A percentile compares a stretch with the other conserved stretches of the same genome.
These are phyloP conservation scores for Acacia acuminata DNA, from an alignment of 306 rosid species.

Conservation along the genomic window DNA sequence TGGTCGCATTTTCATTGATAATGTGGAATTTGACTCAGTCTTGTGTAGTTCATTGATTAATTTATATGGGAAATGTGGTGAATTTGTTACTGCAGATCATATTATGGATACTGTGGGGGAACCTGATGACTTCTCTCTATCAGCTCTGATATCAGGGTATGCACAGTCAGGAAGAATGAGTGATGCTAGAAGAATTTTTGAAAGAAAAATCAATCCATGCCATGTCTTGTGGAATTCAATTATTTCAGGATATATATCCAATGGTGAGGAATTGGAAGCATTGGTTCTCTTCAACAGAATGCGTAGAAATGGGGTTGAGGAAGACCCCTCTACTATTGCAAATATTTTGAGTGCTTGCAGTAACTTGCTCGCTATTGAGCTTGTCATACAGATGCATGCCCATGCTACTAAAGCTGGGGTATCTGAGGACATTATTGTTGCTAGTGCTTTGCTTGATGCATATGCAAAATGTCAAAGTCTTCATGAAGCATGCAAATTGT, in stretches of 20 bases:
- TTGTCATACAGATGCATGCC: constrained; percentile 60
- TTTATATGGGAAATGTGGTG: constrained; percentile 74
- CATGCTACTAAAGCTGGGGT: constrained; percentile 60
- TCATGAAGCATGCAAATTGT: constrained; percentile 70
- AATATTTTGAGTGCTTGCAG: constrained; percentile 61
- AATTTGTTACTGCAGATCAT: constrained; percentile 60
- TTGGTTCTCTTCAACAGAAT: constrained; percentile 54
- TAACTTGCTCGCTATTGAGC: constrained; percentile 43
- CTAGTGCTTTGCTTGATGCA: constrained; percentile 74
- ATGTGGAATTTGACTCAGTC: constrained; percentile 56
- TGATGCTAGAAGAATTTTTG: constrained; percentile 72
- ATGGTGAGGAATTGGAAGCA: constrained; percentile 60
- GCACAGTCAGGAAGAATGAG: constrained; percentile 64
- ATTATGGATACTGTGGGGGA: constrained; percentile 52
- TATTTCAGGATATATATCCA: constrained; percentile 67
- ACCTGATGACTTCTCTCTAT: constrained; percentile 74
- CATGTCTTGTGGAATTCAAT: constrained; percentile 68
- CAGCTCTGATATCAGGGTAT: constrained; percentile 70
- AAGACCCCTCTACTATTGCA: constrained; percentile 55
- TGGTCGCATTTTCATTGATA: constrained; percentile 58
- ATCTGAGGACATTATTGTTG: constrained; percentile 50
- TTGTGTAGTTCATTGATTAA: constrained; percentile 63
- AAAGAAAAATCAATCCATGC: constrained; percentile 46
- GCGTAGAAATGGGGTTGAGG: constrained; percentile 55
- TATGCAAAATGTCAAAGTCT: constrained; percentile 67